These are phyloP conservation scores for Coemansia sp. DNA, from an alignment of 192 early-diverging fungal species.

Conservation along the genomic window DNA sequence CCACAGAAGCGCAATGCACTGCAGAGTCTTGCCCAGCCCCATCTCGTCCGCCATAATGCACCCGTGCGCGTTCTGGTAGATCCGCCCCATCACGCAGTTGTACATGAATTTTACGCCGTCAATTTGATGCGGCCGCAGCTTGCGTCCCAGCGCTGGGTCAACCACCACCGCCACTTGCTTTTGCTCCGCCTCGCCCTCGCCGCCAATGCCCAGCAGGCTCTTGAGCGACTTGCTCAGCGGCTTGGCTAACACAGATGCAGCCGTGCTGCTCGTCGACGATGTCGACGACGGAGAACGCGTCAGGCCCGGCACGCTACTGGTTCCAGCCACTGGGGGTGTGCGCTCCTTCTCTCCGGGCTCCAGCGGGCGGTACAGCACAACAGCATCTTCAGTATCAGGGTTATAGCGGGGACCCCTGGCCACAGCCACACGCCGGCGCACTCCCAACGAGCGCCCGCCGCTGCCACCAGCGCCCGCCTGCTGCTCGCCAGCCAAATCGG, in stretches of 20 bases:
- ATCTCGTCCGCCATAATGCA: slow-evolving; percentile 99
- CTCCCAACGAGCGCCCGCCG: slow-evolving; percentile 51
- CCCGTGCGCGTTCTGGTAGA: slow-evolving; percentile 72
- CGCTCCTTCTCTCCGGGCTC: slow-evolving; percentile 54
- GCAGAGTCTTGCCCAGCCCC: slow-evolving; percentile 83
- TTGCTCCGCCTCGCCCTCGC: slow-evolving; percentile 18
- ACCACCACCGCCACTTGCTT: slow-evolving; percentile 67
- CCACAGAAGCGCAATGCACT: slow-evolving; percentile 97
- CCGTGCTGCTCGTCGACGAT: slow-evolving; percentile 1
- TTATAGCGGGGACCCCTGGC: slow-evolving; percentile 71
- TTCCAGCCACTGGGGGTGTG: slow-evolving; percentile 37
- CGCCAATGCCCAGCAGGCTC: slow-evolving; percentile 43
- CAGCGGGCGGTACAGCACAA: slow-evolving; percentile 80
- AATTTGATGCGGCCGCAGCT: slow-evolving; percentile 93
- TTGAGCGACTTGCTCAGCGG: slow-evolving; percentile 50
- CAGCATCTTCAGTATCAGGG: slow-evolving; percentile 75
- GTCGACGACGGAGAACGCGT: slow-evolving; percentile 4
- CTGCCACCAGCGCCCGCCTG: neutral
- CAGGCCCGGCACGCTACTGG: slow-evolving; percentile 26
- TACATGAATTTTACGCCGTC: slow-evolving; percentile 96
- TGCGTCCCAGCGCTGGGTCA: slow-evolving; percentile 80
- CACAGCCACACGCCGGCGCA: slow-evolving; percentile 53
- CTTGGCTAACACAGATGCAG: slow-evolving; percentile 8
- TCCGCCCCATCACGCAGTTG: slow-evolving; percentile 85
- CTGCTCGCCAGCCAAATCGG: neutral